Evolutionary conservation across 805 yeast species (phyloP).

Genomic region (Henningerozyma blattae): DNA sequence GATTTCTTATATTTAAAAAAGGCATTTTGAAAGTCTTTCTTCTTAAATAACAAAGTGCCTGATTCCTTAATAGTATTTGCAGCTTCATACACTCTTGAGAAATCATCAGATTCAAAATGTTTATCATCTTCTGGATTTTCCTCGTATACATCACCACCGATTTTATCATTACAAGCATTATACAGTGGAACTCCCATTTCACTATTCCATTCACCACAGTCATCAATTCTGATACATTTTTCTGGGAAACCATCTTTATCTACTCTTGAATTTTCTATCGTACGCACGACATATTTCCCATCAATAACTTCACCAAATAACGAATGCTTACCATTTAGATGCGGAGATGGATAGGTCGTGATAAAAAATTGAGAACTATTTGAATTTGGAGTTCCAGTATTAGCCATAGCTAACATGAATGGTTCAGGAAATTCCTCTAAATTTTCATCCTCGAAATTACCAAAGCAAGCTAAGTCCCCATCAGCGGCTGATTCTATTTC

Average conservation of each 20-base stretch:
- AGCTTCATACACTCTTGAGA: conserved; percentile 38
- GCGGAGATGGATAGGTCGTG: conserved; percentile 57
- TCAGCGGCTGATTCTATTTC: conserved; percentile 6
- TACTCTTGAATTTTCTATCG: conserved; percentile 41
- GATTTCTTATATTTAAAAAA: conserved; percentile 54
- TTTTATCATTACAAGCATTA: conserved; percentile 46
- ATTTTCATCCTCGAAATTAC: conserved; percentile 49
- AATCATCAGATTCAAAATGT: conserved; percentile 44
- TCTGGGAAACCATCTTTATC: conserved; percentile 33
- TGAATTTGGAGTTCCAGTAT: conserved; percentile 34
- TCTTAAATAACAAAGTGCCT: conserved; percentile 49
- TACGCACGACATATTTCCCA: conserved; percentile 61
- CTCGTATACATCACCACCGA: conserved; percentile 64
- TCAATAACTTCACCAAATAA: conserved; percentile 60
- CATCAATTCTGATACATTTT: conserved; percentile 34
- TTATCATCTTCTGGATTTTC: conserved; percentile 70
- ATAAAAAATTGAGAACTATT: conserved; percentile 65
- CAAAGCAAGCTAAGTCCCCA: conserved; percentile 19
- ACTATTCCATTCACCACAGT: conserved; percentile 54
- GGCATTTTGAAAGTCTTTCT: conserved; percentile 39
- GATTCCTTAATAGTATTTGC: conserved; percentile 49
- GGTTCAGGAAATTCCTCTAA: conserved; percentile 29
- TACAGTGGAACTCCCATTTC: conserved; percentile 42
- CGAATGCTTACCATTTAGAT: conserved; percentile 63
- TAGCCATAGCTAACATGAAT: conserved; percentile 55